Evolutionary conservation across 2,329 filamentous ascomycete genomes (phyloP).

Genomic region (Penicillium oxalicum): DNA sequence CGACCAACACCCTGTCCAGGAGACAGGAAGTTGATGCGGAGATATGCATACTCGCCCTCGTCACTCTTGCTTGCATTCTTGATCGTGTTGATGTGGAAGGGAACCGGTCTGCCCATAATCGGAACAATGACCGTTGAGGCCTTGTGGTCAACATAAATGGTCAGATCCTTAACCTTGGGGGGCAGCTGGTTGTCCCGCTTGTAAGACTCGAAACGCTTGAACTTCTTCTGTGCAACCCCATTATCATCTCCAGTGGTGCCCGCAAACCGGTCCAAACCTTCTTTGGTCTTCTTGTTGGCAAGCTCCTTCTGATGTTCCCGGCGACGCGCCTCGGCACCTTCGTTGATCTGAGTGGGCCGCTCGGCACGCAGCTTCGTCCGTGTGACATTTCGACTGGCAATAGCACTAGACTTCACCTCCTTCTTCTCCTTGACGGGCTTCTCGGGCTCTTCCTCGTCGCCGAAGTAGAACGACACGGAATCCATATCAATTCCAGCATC

Average conservation of each 20-base stretch:
- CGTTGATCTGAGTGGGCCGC: conserved; percentile 77
- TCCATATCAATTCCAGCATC: conserved; percentile 88
- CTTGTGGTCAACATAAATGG: conserved; percentile 86
- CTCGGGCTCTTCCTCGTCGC: conserved; percentile 79
- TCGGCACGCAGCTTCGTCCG: conserved; percentile 89
- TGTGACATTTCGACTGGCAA: conserved; percentile 91
- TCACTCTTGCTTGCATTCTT: conserved; percentile 98
- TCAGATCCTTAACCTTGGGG: conserved; percentile 70
- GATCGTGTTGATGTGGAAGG: conserved; percentile 97
- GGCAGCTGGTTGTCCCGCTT: conserved; percentile 96
- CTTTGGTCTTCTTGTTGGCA: conserved; percentile 79
- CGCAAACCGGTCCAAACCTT: conserved; percentile 78
- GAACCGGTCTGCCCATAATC: conserved; percentile 94
- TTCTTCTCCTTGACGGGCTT: conserved; percentile 79
- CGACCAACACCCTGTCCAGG: conserved; percentile 94
- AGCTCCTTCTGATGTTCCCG: conserved; percentile 90
- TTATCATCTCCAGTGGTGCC: conserved; percentile 80
- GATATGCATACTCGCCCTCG: conserved; percentile 86
- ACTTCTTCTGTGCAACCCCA: conserved; percentile 91
- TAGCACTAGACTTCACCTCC: conserved; percentile 72
- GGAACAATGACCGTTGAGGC: conserved; percentile 86
- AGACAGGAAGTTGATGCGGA: conserved; percentile 95
- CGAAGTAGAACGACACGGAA: conserved; percentile 97
- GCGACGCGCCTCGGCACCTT: conserved; percentile 80
- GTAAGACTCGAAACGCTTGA: conserved; percentile 98